Evolutionary conservation across 2,329 filamentous ascomycete genomes (phyloP), one percentile per base, ranked within the genome.

Genomic region (Exserohilum rostratum): DNA sequence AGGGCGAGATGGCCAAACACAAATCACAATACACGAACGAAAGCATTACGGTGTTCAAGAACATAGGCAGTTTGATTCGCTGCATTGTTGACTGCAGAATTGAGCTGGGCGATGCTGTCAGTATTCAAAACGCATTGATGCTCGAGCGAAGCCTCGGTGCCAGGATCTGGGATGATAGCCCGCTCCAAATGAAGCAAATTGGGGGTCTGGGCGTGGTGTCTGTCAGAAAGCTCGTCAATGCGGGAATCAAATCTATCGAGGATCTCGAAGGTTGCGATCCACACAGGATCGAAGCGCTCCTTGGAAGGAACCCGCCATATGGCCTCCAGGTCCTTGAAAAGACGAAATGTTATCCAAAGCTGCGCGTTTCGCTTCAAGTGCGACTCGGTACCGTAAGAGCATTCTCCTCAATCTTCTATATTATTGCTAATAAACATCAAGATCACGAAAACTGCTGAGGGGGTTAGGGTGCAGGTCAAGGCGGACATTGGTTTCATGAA

Each of bases 221-320:
- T n/a, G 86, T 90, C 60, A 84, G 88, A 33, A 95, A 90, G 70
- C 82, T 98, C 38, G 83, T 86, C 3, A 82, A 83, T 34, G 86
- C 86, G n/a, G 86, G 87, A 0, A 84, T 98, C 49, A 85, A 79
- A 25, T 90, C 80, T 5, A 85, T 98, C 5, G 84, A 88, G 37
- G 83, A 85, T n/a, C 78, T 99, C 11, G 85, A 87, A 13, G 76
- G 73, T 6, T 81, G 86, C 12, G 88, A 93, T 31, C 80, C 88
- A 22, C 83, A 87, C 48, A 83, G 86, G 22, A 90, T 99, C 46
- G 93, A 98, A 66, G 83, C 86, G 43, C 77, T 91, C 20, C 73
- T 96, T 42, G 88, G 87, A 59, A 88, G 89, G 49, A 91, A 96
- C 61, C 90, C 92, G 0, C 91, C 93, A 0, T 96, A 90, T 68